Evolutionary conservation across 2,329 filamentous ascomycete species (phyloP).

Genomic region (Trichocomaceae sp.): DNA sequence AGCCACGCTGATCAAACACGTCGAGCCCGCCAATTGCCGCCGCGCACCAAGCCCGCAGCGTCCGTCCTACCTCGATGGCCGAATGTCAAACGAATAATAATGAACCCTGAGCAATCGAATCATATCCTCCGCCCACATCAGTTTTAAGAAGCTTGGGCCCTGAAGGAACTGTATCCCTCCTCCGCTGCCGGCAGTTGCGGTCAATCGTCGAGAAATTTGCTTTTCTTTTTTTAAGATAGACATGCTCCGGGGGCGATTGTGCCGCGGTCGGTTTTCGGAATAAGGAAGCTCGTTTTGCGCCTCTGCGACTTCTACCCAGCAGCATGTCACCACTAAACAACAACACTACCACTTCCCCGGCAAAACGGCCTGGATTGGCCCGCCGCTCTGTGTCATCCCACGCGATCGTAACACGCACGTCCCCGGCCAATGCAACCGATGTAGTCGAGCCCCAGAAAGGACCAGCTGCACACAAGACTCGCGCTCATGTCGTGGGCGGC

Average conservation of each 20-base stretch:
- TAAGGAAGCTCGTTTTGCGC: not conserved
- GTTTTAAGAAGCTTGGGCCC: not conserved
- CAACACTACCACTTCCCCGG: conserved; percentile 27
- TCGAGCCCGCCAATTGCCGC: conserved; percentile 14
- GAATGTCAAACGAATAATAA: not conserved
- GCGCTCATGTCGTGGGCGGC: conserved; percentile 38
- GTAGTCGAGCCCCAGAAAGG: conserved; percentile 27
- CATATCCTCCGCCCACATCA: not conserved
- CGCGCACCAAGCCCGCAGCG: conserved; percentile 6
- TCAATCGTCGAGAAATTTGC: not conserved
- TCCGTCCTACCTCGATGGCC: conserved; percentile 6
- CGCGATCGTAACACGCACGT: conserved; percentile 30
- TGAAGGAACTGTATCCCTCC: not conserved
- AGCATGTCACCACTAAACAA: conserved; percentile 12
- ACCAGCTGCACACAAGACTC: conserved; percentile 25
- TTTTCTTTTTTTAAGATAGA: not conserved
- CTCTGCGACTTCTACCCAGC: not conserved
- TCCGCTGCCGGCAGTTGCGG: not conserved
- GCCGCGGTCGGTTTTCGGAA: not conserved
- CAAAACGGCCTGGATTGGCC: conserved; percentile 35
- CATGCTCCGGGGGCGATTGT: conserved; percentile 7
- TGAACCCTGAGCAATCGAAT: conserved; percentile 4
- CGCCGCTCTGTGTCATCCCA: conserved; percentile 37
- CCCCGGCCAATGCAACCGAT: conserved; percentile 20
- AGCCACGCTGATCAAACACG: not conserved